These are phyloP conservation scores for Myxozyma geophila DNA, from an alignment of 805 yeast species.

Conservation along the genomic window DNA sequence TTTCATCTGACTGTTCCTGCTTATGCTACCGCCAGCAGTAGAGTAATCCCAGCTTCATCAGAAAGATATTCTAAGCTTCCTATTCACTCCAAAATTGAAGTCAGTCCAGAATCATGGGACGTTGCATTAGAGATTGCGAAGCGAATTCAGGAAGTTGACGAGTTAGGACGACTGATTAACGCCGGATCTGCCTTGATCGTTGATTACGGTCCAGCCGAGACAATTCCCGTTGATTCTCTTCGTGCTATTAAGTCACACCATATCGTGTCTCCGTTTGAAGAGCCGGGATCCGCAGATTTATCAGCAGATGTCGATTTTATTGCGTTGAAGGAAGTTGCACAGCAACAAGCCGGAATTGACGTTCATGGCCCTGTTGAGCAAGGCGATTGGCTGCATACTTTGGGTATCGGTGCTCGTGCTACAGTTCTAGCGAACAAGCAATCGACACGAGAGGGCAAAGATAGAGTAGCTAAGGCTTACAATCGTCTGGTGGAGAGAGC, in stretches of 20 bases:
- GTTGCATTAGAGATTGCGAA: slow-evolving; percentile 59
- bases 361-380: slow-evolving; percentile 69
- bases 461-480: slow-evolving; percentile 61
- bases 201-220: slow-evolving; percentile 73
- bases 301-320: slow-evolving; percentile 84
- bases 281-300: slow-evolving; percentile 79
- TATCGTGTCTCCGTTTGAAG: slow-evolving; percentile 72
- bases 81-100: slow-evolving; percentile 64
- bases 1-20: slow-evolving; percentile 65
- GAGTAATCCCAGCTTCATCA: slow-evolving; percentile 55
- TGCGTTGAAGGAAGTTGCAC: slow-evolving; percentile 53
- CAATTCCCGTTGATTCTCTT: slow-evolving; percentile 70
- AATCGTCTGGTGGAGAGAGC: slow-evolving; percentile 65
- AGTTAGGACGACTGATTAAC: slow-evolving; percentile 29
- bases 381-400: slow-evolving; percentile 74
- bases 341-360: slow-evolving; percentile 39
- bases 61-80: slow-evolving; percentile 60
- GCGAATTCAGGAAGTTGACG: slow-evolving; percentile 42
- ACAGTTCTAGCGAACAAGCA: slow-evolving; percentile 52
- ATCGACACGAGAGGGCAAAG: slow-evolving; percentile 52
- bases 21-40: slow-evolving; percentile 64
- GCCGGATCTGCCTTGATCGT: slow-evolving; percentile 71
- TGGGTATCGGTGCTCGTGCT: slow-evolving; percentile 76
- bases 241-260: slow-evolving; percentile 75
- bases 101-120: slow-evolving; percentile 73